Evolutionary conservation across 2,329 filamentous ascomycete genomes (phyloP), one percentile per base, ranked within the genome.

Genomic region (Tolypocladium capitatum): DNA sequence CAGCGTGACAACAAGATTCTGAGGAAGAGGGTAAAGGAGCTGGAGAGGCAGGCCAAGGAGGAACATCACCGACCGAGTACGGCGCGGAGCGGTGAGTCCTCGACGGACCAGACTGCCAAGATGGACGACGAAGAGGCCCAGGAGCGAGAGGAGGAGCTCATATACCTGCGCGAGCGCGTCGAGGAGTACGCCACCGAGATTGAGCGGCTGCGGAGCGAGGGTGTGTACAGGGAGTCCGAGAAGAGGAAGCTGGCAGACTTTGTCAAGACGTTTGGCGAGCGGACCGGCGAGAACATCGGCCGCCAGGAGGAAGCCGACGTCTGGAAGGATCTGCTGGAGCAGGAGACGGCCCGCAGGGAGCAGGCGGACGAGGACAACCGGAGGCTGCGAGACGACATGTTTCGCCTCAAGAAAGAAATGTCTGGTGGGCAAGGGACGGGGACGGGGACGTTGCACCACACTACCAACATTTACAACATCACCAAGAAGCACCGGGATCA

Each of bases 271-370:
- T 62, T 79, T 57, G 72, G 65, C 53, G 71, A 63, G 68, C 73
- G 58, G 60, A 75, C 61, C 52, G 72, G 59, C 62, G 78, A 67
- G 57, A 69, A 63, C 38, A 61, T 76, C 7, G 73, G 71, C 2
- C 68, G 73, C 11, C 74, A 81, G 51, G 79, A 81, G 54, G 77
- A 81, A 56, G 72, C 85, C 61, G 88, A 94, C 52, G 91, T 96
- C 64, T 95, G 88, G 84, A 95, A 94, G 63, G 91, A 96, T 57
- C 78, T 97, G 51, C 76, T 96, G 27, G 88, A 96, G 60, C 87
- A 92, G 54, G 92, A 98, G 65, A 92, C 86, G 2, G 84, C 84
- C 4, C 81, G 89, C 30, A 80, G 91, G 49, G 91, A 96, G 64
- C 86, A 95, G 64, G 81, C 86, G 0, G 90, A 97, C 55, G 87